Evolutionary conservation across 1,139 yeast species (phyloP).

Genomic region (Yamadazyma blattariae): DNA sequence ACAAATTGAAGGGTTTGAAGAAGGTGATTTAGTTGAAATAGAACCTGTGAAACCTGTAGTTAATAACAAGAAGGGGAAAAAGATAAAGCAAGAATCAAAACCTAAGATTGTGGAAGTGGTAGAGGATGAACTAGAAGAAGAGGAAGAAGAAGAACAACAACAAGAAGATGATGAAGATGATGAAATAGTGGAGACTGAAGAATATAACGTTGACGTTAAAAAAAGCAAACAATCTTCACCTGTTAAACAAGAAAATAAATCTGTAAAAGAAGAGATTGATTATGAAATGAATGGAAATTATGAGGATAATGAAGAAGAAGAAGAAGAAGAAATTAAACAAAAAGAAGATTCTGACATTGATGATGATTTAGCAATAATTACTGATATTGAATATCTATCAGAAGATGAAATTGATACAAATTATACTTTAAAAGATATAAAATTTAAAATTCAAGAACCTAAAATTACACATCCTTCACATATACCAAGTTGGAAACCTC

Average conservation of each 20-base stretch:
- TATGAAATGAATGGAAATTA: background rate
- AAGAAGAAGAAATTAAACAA: conserved; percentile 6
- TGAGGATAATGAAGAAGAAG: conserved; percentile 2
- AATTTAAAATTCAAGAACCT: conserved; percentile 53
- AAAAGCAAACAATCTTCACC: background rate
- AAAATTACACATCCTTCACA: conserved; percentile 79
- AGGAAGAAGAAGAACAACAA: conserved; percentile 10
- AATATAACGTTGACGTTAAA: too few species aligned
- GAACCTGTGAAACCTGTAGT: conserved; percentile 7
- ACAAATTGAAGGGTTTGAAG: conserved; percentile 1
- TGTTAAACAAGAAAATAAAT: background rate
- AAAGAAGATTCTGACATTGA: conserved; percentile 6
- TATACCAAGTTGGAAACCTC: conserved; percentile 58
- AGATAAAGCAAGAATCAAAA: conserved; percentile 10
- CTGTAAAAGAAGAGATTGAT: background rate
- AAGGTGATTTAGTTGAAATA: conserved; percentile 6
- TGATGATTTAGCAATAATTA: conserved; percentile 5
- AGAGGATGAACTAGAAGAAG: conserved; percentile 10
- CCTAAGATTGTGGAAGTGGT: conserved; percentile 10
- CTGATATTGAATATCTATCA: conserved; percentile 3
- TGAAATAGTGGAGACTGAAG: conserved; percentile 3
- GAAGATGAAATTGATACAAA: background rate
- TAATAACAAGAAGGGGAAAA: conserved; percentile 6
- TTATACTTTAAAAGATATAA: conserved; percentile 34
- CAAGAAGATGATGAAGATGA: conserved; percentile 8